phyloP scores from a whole-genome alignment of 257 asterid species.

The Rauvolfia tetraphylla region DNA sequence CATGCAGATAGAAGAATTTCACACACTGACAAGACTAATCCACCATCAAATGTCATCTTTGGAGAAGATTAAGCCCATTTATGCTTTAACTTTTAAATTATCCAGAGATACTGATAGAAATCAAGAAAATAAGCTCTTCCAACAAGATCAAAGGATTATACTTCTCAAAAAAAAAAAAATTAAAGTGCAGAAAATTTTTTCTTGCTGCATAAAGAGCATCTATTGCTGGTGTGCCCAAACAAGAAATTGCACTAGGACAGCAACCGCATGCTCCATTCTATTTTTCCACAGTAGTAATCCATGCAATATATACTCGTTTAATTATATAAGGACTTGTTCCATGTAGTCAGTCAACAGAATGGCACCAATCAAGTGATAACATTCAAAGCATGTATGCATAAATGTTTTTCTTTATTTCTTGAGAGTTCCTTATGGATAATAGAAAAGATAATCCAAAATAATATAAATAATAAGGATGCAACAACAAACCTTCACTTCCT shows the following conservation, averaged over 20 bases:
- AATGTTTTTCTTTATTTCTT: too few relatives aligned
- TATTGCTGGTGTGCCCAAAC: not conserved
- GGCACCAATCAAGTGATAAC: not conserved
- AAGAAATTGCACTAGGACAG: not conserved
- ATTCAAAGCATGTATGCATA: not conserved
- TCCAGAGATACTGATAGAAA: not conserved
- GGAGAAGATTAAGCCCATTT: not conserved
- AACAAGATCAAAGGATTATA: not conserved
- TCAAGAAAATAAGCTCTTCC: not conserved
- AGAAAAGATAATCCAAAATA: not conserved
- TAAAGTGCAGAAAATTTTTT: not conserved
- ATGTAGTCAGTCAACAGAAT: not conserved
- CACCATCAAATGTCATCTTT: not conserved
- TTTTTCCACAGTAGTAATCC: not conserved
- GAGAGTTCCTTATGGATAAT: not conserved
- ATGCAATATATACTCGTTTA: not conserved
- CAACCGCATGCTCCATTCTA: not conserved
- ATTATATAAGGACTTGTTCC: not conserved
- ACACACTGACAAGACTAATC: not conserved
- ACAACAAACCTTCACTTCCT: constrained; percentile 81
- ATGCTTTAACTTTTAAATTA: not conserved
- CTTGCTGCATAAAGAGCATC: not conserved
- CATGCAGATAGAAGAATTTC: not conserved
- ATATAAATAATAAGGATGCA: not conserved
- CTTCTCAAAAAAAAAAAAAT: not conserved